phyloP scores from a whole-genome alignment of 805 yeast species.

The Grigorovia transvaalensis region DNA sequence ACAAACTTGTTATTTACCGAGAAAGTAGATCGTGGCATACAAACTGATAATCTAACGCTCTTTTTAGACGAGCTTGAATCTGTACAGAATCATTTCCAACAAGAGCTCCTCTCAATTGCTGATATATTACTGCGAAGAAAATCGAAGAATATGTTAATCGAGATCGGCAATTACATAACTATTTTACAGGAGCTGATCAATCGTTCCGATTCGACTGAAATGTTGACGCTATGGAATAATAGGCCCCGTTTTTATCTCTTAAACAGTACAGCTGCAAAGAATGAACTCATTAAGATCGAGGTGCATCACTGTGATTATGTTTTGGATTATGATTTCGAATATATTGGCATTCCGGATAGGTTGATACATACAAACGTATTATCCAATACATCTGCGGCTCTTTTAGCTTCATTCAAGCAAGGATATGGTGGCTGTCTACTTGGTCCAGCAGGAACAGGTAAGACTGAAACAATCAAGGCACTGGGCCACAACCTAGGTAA shows the following conservation, averaged over 20 bases:
- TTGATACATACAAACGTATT: conserved; percentile 71
- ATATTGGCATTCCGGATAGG: conserved; percentile 61
- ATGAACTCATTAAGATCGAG: conserved; percentile 28
- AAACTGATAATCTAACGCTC: background rate
- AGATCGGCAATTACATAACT: conserved; percentile 49
- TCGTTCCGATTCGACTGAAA: background rate
- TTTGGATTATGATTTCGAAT: conserved; percentile 69
- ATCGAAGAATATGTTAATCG: conserved; percentile 39
- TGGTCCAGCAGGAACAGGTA: conserved; percentile 98
- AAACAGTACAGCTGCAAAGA: conserved; percentile 8
- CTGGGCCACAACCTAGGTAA: conserved; percentile 71
- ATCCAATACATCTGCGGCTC: conserved; percentile 55
- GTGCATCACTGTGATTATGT: conserved; percentile 44
- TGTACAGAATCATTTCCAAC: background rate
- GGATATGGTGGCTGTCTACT: conserved; percentile 80
- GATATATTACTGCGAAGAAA: background rate
- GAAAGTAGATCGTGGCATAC: conserved; percentile 28
- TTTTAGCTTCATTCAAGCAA: conserved; percentile 34
- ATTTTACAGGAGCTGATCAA: conserved; percentile 21
- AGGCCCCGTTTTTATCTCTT: conserved; percentile 42
- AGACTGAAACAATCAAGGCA: conserved; percentile 83
- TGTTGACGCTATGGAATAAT: conserved; percentile 34
- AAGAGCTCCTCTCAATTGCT: background rate
- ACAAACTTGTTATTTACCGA: conserved; percentile 50
- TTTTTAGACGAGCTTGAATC: background rate